Evolutionary conservation across 139 green algal genomes (phyloP).

Genomic region (Chlamydomonas asymmetrica): DNA sequence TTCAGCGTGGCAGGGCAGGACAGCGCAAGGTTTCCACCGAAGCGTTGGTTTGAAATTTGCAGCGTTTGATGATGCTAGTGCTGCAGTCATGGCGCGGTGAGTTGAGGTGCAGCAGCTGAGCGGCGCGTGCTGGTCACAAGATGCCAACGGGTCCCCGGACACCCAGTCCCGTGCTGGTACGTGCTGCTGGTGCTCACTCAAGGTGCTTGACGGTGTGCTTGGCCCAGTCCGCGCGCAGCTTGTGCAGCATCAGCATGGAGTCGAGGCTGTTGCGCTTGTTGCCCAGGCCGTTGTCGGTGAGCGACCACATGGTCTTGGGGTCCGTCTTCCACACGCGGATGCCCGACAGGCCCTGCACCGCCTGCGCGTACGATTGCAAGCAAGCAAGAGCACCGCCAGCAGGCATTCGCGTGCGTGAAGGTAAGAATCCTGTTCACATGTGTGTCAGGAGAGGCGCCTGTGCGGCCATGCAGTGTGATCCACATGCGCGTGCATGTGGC

Average conservation of each 20-base stretch:
- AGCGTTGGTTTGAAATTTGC: no score
- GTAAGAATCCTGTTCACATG: conserved; percentile 4
- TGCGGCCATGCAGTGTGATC: neutral
- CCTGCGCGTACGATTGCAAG: neutral
- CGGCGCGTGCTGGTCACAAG: no score
- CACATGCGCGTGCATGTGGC: neutral
- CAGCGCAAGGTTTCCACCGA: no score
- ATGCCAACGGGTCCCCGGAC: no score
- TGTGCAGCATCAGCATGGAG: conserved; percentile 8
- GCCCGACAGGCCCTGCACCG: conserved; percentile 6
- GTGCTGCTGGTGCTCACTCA: no score
- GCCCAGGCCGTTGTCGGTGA: conserved; percentile 14
- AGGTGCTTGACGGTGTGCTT: neutral
- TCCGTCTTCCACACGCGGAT: neutral
- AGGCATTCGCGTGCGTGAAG: no score
- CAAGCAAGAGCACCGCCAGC: no score
- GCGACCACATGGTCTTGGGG: neutral
- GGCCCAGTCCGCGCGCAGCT: neutral
- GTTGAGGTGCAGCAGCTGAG: no score
- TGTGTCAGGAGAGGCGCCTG: neutral
- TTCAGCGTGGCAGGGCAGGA: no score
- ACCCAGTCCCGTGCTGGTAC: no score
- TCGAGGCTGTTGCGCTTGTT: neutral
- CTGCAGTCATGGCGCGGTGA: no score
- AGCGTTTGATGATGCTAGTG: no score